Evolutionary conservation across 257 asterid genomes (phyloP).

Genomic region (Gentiana straminea): DNA sequence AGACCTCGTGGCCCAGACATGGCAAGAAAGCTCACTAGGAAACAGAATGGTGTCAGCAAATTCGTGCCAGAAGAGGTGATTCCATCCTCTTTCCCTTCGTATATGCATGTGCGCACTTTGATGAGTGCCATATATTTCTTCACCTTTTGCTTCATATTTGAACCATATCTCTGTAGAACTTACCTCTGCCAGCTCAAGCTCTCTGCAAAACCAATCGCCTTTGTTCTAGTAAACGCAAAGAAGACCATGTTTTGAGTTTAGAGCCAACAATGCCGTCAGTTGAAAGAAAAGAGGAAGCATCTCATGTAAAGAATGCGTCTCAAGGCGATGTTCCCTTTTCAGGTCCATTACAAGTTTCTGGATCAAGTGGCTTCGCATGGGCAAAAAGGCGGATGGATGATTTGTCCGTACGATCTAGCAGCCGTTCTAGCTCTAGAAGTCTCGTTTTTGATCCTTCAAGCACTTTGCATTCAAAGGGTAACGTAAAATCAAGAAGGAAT

Average conservation of each 20-base stretch:
- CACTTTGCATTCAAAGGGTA: constrained; percentile 37
- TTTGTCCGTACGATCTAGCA: constrained; percentile 56
- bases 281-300: constrained; percentile 34
- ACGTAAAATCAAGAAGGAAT: constrained; percentile 36
- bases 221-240: constrained; percentile 19
- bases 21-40: constrained; percentile 53
- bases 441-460: constrained; percentile 64
- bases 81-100: constrained; percentile 7
- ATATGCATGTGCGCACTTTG: not conserved
- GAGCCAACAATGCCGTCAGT: constrained; percentile 38
- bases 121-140: not conserved
- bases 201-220: constrained; percentile 26
- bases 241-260: constrained; percentile 25
- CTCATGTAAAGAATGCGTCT: constrained; percentile 67
- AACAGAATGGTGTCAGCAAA: constrained; percentile 54
- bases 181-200: constrained; percentile 39
- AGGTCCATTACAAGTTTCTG: constrained; percentile 82
- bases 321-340: constrained; percentile 73
- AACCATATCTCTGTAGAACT: constrained; percentile 31
- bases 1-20: constrained; percentile 73
- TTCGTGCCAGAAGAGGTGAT: constrained; percentile 73
- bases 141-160: not conserved
- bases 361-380: constrained; percentile 97
- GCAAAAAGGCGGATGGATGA: constrained; percentile 59
- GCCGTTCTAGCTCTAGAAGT: constrained; percentile 87